Conservation (phyloP, 257 asterid genomes). For the Jacaranda mimosifolia region DNA sequence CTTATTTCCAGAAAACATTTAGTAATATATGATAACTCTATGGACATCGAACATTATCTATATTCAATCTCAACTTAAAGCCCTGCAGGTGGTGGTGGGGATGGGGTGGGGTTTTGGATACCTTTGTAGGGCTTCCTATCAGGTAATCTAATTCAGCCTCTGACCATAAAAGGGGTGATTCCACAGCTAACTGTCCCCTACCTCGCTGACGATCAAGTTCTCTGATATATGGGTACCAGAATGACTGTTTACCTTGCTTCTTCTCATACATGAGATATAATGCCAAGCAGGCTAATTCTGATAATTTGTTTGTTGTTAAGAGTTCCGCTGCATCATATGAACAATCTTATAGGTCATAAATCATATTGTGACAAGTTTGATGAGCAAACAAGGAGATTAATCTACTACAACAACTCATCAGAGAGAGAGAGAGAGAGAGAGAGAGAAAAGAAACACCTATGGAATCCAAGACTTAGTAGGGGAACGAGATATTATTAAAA, state of each 20-base stretch:
- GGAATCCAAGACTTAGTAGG: neutral
- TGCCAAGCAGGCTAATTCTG: conserved; percentile 97
- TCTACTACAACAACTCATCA: neutral
- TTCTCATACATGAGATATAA: conserved; percentile 98
- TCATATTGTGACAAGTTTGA: conserved; percentile 20
- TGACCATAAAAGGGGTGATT: conserved; percentile 97
- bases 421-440: neutral
- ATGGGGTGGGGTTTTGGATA: conserved; percentile 36
- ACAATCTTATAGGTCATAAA: conserved; percentile 19
- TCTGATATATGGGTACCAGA: conserved; percentile 93
- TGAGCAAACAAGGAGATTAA: conserved; percentile 19
- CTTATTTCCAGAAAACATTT: no score
- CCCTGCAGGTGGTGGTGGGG: no score
- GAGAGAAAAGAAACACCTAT: no score
- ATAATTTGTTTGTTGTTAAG: conserved; percentile 90
- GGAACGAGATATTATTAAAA: neutral
- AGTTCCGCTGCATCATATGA: conserved; percentile 83
- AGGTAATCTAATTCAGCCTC: conserved; percentile 83
- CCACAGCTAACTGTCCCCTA: conserved; percentile 98
- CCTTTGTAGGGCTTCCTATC: conserved; percentile 97
- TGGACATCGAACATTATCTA: no score
- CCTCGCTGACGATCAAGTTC: conserved; percentile 98
- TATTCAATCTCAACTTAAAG: conserved; percentile 34
- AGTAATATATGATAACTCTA: no score
- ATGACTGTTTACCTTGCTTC: conserved; percentile 93